Evolutionary conservation across 495 filamentous ascomycete genomes (phyloP), one percentile per base, ranked within the genome.

Genomic region (Penicillium angulare): DNA sequence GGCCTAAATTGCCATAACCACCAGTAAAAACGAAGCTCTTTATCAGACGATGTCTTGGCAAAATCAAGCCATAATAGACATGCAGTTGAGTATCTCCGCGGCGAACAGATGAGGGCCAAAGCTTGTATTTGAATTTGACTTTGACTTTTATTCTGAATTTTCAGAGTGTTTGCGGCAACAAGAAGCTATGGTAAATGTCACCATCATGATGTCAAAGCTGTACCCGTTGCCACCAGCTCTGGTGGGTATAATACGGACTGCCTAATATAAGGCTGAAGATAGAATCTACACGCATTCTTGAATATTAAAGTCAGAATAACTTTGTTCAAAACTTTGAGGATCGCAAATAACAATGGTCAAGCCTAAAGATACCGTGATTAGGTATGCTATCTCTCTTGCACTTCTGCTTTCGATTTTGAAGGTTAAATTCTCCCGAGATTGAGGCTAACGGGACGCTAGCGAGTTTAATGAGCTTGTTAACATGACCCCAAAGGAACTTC

Each of bases 391-490:
- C 15, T 20, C 0, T 17, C n/a, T 17, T 41, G 26, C 10, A 29
- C 26, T 5, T 29, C 5, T 29, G 27, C 27, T 31, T 41, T 47
- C 47, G 26, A 43, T 42, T 39, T 35, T 5, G 27, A 31, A 7
- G 5, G 2, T 12, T 12, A 31, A 7, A 31, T 5, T 10, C 26
- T 29, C 29, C 17, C 1, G 20, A 24, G 24, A 34, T 12, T 13
- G 53, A 65, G 55, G 38, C 59, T 56, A 43, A 49, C 55, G 49
- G 56, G 65, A 34, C 67, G 43, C 61, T 59, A 85, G 81, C 38
- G 82, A 87, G 64, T 88, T 86, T 69, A 86, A 86, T 54, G 73
- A 79, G 23, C 71, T 86, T 42, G 82, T 87, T 31, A 87, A 88
- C 62, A 88, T 88, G 85, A 72, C 73, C 7, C 64, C 81, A 0